Conservation (phyloP, 345 rosid genomes). For the Linum usitatissimum region DNA sequence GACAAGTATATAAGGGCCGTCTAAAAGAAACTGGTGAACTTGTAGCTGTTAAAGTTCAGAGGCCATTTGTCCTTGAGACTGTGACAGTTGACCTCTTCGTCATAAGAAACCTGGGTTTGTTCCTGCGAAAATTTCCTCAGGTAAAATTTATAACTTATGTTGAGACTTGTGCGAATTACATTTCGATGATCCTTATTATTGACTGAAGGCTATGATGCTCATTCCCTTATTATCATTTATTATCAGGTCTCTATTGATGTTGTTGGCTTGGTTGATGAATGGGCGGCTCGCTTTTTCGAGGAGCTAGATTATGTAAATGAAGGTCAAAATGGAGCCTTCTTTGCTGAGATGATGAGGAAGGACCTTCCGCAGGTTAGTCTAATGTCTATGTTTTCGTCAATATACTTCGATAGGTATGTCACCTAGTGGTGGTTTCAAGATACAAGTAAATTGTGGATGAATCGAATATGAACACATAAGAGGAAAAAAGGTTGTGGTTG, state of each 20-base stretch:
- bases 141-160: slow-evolving; percentile 24
- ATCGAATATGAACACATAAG: background rate
- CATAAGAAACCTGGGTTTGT: slow-evolving; percentile 73
- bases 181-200: background rate
- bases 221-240: slow-evolving; percentile 1
- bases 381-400: background rate
- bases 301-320: slow-evolving; percentile 93
- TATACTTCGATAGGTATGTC: background rate
- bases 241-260: slow-evolving; percentile 72
- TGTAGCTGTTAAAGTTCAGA: slow-evolving; percentile 93
- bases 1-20: slow-evolving; percentile 90
- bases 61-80: slow-evolving; percentile 95
- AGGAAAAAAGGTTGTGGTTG: background rate
- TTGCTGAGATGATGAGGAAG: slow-evolving; percentile 93
- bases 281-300: slow-evolving; percentile 98
- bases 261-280: slow-evolving; percentile 97
- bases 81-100: slow-evolving; percentile 82
- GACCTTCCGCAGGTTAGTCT: slow-evolving; percentile 93
- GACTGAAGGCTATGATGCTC: slow-evolving; percentile 2
- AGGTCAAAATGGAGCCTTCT: slow-evolving; percentile 81
- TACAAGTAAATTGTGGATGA: background rate
- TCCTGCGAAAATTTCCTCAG: slow-evolving; percentile 88
- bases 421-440: background rate
- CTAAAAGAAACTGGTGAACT: slow-evolving; percentile 80
- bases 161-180: background rate